Conservation (phyloP, 2,329 filamentous ascomycete genomes). For the Karstenula rhodostoma region DNA sequence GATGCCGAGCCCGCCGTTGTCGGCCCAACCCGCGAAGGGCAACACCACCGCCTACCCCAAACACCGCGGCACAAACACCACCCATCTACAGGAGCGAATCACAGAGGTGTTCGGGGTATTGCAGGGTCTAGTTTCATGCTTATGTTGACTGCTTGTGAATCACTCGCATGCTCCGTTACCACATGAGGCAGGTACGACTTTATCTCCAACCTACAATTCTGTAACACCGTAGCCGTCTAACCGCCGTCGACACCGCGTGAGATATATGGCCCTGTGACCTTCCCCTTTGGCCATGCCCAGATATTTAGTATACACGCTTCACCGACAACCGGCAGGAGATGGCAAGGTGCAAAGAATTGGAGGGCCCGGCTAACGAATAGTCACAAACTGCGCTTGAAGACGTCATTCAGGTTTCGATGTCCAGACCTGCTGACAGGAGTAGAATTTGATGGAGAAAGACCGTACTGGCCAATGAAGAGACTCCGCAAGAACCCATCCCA, state of each 20-base stretch:
- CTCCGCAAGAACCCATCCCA: not conserved
- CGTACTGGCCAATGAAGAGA: not conserved
- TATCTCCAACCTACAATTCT: not conserved
- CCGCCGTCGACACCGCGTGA: slow-evolving; percentile 5
- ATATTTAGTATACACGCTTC: slow-evolving; percentile 1
- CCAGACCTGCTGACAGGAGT: not conserved
- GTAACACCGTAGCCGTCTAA: not conserved
- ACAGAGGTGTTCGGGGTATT: not conserved
- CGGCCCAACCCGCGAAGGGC: not conserved
- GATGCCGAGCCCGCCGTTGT: slow-evolving; percentile 4
- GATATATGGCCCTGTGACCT: not conserved
- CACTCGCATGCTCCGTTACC: not conserved
- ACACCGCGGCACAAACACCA: not conserved
- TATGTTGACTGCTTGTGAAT: not conserved
- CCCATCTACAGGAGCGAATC: not conserved
- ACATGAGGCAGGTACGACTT: slow-evolving; percentile 7
- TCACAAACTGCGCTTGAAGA: not conserved
- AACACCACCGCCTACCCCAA: not conserved
- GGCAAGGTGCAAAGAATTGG: not conserved
- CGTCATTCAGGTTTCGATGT: slow-evolving; percentile 1
- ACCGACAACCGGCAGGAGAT: not conserved
- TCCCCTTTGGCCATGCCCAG: slow-evolving; percentile 10
- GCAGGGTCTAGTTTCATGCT: not conserved
- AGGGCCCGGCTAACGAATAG: not conserved
- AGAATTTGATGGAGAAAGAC: not conserved